Conservation (phyloP, 2,329 filamentous ascomycete genomes). For the Sclerotinia borealis region DNA sequence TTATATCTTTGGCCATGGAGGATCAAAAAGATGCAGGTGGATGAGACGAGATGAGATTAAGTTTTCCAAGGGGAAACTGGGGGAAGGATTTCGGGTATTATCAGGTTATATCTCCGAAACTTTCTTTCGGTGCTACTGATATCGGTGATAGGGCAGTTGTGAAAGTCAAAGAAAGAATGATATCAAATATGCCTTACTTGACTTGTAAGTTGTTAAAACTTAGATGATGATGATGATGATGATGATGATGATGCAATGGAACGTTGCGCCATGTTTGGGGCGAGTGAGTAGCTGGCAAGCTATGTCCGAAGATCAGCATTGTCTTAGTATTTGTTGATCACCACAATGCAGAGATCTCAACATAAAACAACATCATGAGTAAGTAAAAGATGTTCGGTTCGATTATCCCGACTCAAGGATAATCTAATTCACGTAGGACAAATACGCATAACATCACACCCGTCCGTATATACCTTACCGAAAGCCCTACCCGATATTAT, state of each 20-base stretch:
- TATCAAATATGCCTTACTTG: background rate
- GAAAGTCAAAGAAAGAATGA: background rate
- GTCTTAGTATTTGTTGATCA: background rate
- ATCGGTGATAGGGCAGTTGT: background rate
- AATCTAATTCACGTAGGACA: background rate
- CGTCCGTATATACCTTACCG: background rate
- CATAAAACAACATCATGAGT: background rate
- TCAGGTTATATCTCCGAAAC: slow-evolving; percentile 4
- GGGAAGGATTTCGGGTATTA: slow-evolving; percentile 3
- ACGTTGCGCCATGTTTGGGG: background rate
- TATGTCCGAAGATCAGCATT: background rate
- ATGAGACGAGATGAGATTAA: background rate
- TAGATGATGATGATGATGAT: background rate
- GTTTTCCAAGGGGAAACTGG: slow-evolving; percentile 4
- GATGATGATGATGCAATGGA: background rate
- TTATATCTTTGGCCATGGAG: background rate
- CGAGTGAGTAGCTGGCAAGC: background rate
- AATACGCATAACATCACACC: background rate
- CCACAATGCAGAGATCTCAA: background rate
- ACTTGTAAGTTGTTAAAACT: too few species aligned
- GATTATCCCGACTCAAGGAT: background rate
- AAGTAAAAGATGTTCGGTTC: background rate
- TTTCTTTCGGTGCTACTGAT: background rate
- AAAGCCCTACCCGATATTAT: slow-evolving; percentile 10
- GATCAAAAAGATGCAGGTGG: background rate